phyloP scores from a whole-genome alignment of 192 early-diverging fungal genomes.

The Linnemannia zychae region DNA sequence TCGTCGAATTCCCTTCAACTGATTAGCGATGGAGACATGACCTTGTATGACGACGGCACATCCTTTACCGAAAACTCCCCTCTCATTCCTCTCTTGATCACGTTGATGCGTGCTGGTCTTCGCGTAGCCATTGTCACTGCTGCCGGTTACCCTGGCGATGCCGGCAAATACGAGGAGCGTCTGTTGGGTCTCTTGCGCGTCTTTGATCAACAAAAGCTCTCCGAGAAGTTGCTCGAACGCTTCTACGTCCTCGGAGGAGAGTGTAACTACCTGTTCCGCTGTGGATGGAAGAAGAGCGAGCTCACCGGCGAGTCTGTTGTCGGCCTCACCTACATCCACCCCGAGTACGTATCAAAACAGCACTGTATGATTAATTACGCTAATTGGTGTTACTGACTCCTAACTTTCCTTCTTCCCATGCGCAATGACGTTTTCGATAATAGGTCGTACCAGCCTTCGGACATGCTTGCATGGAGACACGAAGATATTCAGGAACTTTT shows the following conservation, averaged over 20 bases:
- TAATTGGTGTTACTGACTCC: neutral
- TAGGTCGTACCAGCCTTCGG: slow-evolving; percentile 61
- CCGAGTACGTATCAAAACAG: slow-evolving; percentile 57
- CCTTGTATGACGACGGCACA: slow-evolving; percentile 90
- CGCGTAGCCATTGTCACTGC: slow-evolving; percentile 92
- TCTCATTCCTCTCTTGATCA: slow-evolving; percentile 77
- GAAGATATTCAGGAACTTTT: slow-evolving; percentile 71
- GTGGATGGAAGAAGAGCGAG: slow-evolving; percentile 60
- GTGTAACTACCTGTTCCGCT: slow-evolving; percentile 92
- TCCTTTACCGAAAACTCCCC: slow-evolving; percentile 80
- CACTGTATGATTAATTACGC: neutral
- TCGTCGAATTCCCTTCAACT: neutral
- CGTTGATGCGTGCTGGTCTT: slow-evolving; percentile 73
- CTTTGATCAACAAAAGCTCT: slow-evolving; percentile 65
- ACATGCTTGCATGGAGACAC: slow-evolving; percentile 66
- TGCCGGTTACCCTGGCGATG: slow-evolving; percentile 85
- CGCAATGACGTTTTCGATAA: neutral
- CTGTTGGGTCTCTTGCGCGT: slow-evolving; percentile 81
- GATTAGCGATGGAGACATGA: slow-evolving; percentile 91
- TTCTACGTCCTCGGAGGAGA: slow-evolving; percentile 93
- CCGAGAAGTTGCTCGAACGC: slow-evolving; percentile 59
- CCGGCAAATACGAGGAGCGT: slow-evolving; percentile 80
- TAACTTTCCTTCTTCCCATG: slow-evolving; percentile 1
- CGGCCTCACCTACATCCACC: slow-evolving; percentile 76
- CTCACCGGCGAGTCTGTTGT: slow-evolving; percentile 33